Evolutionary conservation across 1,139 yeast species (phyloP).

Genomic region (Saccharomycopsis hybrid): DNA sequence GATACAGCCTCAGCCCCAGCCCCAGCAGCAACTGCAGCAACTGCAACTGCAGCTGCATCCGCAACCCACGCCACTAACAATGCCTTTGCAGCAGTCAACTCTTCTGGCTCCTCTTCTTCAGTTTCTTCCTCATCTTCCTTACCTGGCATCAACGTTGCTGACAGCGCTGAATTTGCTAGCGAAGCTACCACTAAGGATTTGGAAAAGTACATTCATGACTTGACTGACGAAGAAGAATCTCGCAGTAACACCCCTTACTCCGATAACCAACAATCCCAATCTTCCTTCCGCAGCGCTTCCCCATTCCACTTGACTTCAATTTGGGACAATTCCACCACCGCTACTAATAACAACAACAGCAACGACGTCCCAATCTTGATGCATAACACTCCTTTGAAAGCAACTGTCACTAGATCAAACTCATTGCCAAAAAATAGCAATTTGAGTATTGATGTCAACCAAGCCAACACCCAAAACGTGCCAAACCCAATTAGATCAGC

Average conservation of each 20-base stretch:
- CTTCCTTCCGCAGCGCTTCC: conserved; percentile 7
- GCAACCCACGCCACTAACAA: too few species aligned
- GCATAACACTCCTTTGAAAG: neutral
- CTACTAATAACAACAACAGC: neutral
- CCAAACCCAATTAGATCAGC: conserved; percentile 14
- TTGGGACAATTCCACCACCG: conserved; percentile 11
- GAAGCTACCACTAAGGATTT: conserved; percentile 4
- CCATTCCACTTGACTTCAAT: conserved; percentile 12
- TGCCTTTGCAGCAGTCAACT: conserved; percentile 1
- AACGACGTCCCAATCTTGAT: neutral
- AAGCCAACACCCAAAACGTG: conserved; percentile 15
- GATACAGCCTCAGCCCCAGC: neutral
- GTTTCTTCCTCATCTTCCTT: conserved; percentile 2
- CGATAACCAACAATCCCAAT: neutral
- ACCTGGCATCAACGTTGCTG: conserved; percentile 8
- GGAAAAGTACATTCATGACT: conserved; percentile 16
- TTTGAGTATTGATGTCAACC: conserved; percentile 16
- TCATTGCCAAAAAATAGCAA: conserved; percentile 2
- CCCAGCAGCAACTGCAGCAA: too few species aligned
- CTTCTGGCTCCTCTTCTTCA: conserved; percentile 5
- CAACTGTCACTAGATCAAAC: conserved; percentile 3
- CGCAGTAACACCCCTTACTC: neutral
- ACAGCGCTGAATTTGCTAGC: neutral
- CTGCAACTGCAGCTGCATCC: too few species aligned
- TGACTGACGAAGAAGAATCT: conserved; percentile 7